Base-by-base conservation (phyloP, 108 stramenopile species). In the Nitzschia sp. region DNA sequence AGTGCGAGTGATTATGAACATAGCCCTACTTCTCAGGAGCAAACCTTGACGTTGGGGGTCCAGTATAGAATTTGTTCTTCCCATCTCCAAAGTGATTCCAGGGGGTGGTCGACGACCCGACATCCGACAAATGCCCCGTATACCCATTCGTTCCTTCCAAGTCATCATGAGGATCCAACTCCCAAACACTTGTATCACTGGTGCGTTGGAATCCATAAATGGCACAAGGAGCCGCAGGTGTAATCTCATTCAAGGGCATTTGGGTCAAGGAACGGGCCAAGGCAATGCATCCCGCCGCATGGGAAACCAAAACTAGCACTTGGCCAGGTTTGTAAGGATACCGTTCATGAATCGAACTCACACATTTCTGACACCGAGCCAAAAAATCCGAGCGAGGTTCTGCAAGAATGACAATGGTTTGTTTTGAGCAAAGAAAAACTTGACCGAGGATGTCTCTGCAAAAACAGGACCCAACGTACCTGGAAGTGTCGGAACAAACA, bases 21-120 rank as follows among this genome's bases (percentile, higher is more conserved):
- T 34, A 34, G 29, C 1, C 29, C 29, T 34, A 34, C 29, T 34
- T 34, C 54, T 67, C 29, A 20, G 38, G 9, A 12, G 72, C 72
- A 71, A 82, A 82, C 29, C 81, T 44, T 0, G 76, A 77, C 2
- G 63, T 67, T 9, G 72, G 69, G 42, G 85, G 85, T 40, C 85
- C 85, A 6, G 81, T 86, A 48, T 86, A 86, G 41, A 67, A 79
- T 24, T 82, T 70, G 48, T 52, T 67, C 11, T 39, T 65, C 0
- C 81, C 80, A 53, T 79, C 78, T 44, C 75, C 82, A 73, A 83
- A 86, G 42, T 81, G 51, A 56, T 83, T 86, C 85, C 85, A 86
- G 3, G 85, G 85, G 21, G 29, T 40, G 2, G 85, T 86, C 38
- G 22, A 39, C 10, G 51, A 60, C 52, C 85, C 85, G 63, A 86